Conservation (phyloP, 768 basidiomycete species). For the Lentinula boryana region DNA sequence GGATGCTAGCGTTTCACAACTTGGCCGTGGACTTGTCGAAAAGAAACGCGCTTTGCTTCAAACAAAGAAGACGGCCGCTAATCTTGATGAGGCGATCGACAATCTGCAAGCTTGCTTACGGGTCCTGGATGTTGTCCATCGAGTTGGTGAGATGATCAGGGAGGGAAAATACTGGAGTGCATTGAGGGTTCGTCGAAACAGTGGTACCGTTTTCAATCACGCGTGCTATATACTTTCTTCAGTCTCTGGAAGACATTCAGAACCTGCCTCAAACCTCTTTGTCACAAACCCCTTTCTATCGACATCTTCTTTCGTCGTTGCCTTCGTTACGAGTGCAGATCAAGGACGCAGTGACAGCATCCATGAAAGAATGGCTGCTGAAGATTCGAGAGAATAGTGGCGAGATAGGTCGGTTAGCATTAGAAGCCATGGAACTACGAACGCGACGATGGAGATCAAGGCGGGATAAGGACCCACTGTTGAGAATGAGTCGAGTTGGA, state of each 20-base stretch:
- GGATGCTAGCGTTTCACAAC: constrained; percentile 82
- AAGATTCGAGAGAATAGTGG: constrained; percentile 89
- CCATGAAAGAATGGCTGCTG: constrained; percentile 94
- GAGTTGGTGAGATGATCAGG: constrained; percentile 89
- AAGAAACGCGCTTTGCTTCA: constrained; percentile 90
- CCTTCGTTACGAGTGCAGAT: constrained; percentile 87
- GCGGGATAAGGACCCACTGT: constrained; percentile 78
- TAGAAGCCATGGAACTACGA: constrained; percentile 85
- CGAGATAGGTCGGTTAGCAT: constrained; percentile 78
- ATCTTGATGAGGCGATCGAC: constrained; percentile 96
- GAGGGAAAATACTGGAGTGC: constrained; percentile 97
- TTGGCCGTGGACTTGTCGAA: constrained; percentile 83
- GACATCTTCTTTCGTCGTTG: constrained; percentile 84
- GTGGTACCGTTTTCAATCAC: constrained; percentile 17
- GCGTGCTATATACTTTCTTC: constrained; percentile 18
- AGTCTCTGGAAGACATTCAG: constrained; percentile 96
- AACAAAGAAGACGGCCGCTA: constrained; percentile 86
- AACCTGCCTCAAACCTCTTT: constrained; percentile 84
- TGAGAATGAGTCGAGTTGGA: constrained; percentile 74
- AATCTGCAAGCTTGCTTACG: constrained; percentile 89
- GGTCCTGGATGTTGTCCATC: constrained; percentile 87
- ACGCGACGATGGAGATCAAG: constrained; percentile 77
- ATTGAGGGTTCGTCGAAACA: constrained; percentile 65
- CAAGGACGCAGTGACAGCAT: constrained; percentile 89
- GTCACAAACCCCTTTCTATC: constrained; percentile 89